phyloP scores from a whole-genome alignment of 306 rosid species.

The Biancaea sappan region DNA sequence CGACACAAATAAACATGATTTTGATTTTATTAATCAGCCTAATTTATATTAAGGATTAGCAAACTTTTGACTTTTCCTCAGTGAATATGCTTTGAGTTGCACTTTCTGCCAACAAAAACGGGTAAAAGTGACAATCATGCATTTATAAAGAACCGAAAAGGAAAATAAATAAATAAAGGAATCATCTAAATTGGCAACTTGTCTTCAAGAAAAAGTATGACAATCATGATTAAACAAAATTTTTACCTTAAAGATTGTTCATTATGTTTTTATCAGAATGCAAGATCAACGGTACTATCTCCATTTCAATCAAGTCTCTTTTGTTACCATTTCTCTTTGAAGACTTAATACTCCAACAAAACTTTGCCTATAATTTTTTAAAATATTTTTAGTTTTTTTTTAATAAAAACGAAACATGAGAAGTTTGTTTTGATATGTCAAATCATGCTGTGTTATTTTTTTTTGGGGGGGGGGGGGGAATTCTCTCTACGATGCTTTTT shows the following conservation, averaged over 20 bases:
- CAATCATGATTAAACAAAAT: background rate
- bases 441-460: too few relatives aligned
- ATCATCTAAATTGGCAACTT: background rate
- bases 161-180: background rate
- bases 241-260: background rate
- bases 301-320: too few relatives aligned
- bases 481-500: too few relatives aligned
- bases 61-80: background rate
- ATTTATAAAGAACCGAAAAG: background rate
- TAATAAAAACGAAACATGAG: too few relatives aligned
- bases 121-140: slow-evolving; percentile 10
- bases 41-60: background rate
- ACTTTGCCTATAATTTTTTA: too few relatives aligned
- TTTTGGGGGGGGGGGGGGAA: too few relatives aligned
- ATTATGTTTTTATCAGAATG: background rate
- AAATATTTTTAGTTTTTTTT: too few relatives aligned
- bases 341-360: too few relatives aligned
- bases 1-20: background rate
- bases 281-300: too few relatives aligned
- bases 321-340: too few relatives aligned
- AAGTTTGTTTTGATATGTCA: too few relatives aligned
- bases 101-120: slow-evolving; percentile 1
- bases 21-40: background rate
- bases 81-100: background rate
- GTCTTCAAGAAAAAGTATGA: background rate